These are phyloP conservation scores for Alternaria viburni DNA, from an alignment of 2,329 filamentous ascomycete genomes.

Conservation along the genomic window DNA sequence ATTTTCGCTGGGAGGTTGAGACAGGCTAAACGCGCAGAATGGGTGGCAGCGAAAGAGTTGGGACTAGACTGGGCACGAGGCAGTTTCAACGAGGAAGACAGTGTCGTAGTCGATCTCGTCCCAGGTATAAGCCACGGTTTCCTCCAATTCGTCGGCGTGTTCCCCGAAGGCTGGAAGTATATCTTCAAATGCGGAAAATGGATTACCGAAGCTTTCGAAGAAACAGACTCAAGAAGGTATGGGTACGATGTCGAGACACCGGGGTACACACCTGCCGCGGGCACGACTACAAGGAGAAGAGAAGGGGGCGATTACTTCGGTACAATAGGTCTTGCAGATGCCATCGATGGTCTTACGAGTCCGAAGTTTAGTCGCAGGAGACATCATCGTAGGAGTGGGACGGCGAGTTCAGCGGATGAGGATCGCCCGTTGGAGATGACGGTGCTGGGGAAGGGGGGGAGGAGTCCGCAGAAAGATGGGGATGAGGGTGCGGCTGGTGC, in stretches of 20 bases:
- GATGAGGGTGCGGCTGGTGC: neutral
- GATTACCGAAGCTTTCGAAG: slow-evolving; percentile 79
- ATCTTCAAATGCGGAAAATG: slow-evolving; percentile 79
- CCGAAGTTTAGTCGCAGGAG: slow-evolving; percentile 34
- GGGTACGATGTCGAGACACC: slow-evolving; percentile 20
- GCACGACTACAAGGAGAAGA: neutral
- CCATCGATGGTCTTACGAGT: slow-evolving; percentile 61
- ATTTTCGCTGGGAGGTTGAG: slow-evolving; percentile 92
- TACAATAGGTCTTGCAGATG: slow-evolving; percentile 78
- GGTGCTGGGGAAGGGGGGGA: slow-evolving; percentile 35
- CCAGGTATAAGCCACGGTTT: slow-evolving; percentile 94
- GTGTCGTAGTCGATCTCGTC: slow-evolving; percentile 82
- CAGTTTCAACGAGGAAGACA: slow-evolving; percentile 73
- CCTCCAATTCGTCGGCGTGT: slow-evolving; percentile 85
- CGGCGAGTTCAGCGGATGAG: slow-evolving; percentile 73
- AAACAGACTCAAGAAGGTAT: slow-evolving; percentile 29
- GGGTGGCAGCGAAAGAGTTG: slow-evolving; percentile 62
- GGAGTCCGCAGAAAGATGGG: slow-evolving; percentile 23
- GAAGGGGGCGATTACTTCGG: slow-evolving; percentile 74
- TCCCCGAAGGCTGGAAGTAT: slow-evolving; percentile 88
- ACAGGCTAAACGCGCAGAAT: slow-evolving; percentile 71
- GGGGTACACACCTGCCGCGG: slow-evolving; percentile 12
- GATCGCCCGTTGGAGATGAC: slow-evolving; percentile 83
- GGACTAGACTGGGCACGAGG: slow-evolving; percentile 60
- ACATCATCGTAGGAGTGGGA: slow-evolving; percentile 57